These are phyloP conservation scores for Aspergillus sergii DNA, from an alignment of 2,329 filamentous ascomycete species.

Conservation along the genomic window DNA sequence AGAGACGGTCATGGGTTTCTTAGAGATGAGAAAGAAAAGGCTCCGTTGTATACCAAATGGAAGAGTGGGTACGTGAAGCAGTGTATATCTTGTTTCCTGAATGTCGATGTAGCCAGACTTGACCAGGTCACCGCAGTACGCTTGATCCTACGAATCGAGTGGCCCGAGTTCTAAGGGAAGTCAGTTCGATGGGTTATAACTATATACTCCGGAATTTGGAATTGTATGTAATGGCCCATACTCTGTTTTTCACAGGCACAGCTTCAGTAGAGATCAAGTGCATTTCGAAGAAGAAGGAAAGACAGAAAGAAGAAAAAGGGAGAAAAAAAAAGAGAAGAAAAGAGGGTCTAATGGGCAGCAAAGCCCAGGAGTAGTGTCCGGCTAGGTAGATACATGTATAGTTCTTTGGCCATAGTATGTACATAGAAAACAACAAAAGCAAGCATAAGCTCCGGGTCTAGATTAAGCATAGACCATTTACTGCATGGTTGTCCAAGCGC, in stretches of 20 bases:
- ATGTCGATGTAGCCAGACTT: not conserved
- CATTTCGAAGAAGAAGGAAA: not conserved
- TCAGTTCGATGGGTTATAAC: not conserved
- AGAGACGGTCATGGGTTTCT: not conserved
- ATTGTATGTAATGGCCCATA: not conserved
- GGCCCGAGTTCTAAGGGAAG: not conserved
- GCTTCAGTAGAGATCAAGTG: not conserved
- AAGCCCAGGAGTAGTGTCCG: not conserved
- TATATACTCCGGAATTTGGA: not conserved
- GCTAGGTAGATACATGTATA: not conserved
- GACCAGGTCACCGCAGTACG: no score
- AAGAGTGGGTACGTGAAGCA: not conserved
- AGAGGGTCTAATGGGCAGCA: not conserved
- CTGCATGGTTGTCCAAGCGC: slow-evolving; percentile 5
- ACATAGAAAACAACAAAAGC: not conserved
- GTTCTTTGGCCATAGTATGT: not conserved
- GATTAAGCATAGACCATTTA: not conserved
- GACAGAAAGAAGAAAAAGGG: not conserved
- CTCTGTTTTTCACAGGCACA: not conserved
- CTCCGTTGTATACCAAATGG: no score
- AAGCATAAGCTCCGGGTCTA: not conserved
- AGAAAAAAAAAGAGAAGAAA: not conserved
- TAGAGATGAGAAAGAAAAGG: no score
- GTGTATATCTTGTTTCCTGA: not conserved
- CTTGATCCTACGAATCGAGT: not conserved